Base-by-base conservation (phyloP, 2,329 filamentous ascomycete genomes). In the Periglandula ipomoeae region DNA sequence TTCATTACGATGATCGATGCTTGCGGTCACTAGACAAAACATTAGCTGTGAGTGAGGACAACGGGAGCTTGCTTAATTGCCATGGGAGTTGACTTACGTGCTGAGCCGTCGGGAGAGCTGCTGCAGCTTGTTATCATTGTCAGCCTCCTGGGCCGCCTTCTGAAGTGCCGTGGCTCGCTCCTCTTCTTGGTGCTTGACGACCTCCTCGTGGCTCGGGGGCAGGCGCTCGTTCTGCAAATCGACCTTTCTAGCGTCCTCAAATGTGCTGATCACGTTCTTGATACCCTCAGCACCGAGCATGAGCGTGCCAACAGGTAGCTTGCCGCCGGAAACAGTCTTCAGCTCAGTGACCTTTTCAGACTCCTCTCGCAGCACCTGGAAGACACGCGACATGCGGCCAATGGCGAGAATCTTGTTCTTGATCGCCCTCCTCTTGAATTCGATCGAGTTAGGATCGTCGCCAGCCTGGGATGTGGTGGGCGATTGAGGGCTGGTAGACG, bases 341-440 rank as follows among this genome's bases (percentile, higher is more conserved):
- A 98, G 81, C 69, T 98, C 93, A 35, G 91, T 96, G 49, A 98
- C 90, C 59, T 86, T 82, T 74, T 98, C 93, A 2, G 90, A 95
- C 70, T 98, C 93, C 70, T 98, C 93, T 61, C 93, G 89, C 59
- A 98, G 71, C 45, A 98, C 93, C 67, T 98, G 93, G 84, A 98
- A 98, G 52, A 98, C 93, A 59, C 93, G 87, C 34, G 93, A 97
- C 55, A 98, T 77, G 58, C 93, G 88, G 26, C 93, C 93, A 61
- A 98, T 98, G 52, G 93, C 93, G 59, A 98, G 74, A 63, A 98
- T 97, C 76, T 98, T 98, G 82, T 98, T 98, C 78, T 97, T 97
- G 79, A 98, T 95, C 3, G 90, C 90, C 41, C 90, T 84, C 61
- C 93, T 81, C 78, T 96, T 97, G 75, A 85, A 91, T 65, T 98